These are phyloP conservation scores for Colletotrichum lindemuthianum DNA, from an alignment of 2,329 filamentous ascomycete species.

Conservation along the genomic window DNA sequence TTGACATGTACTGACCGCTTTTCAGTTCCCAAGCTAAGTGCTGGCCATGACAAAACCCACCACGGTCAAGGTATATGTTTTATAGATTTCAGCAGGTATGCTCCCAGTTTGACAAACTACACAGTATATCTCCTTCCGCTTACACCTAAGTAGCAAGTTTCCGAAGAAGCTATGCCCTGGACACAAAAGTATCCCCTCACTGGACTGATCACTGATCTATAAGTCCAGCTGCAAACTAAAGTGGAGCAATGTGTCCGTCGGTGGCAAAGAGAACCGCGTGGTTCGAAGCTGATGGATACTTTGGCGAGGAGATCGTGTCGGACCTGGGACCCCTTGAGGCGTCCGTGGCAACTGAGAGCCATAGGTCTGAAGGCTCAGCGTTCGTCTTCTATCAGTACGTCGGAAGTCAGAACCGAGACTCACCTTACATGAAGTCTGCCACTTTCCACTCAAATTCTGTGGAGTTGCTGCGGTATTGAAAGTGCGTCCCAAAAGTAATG, in stretches of 20 bases:
- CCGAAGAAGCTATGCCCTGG: no score
- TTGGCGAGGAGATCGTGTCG: constrained; percentile 38
- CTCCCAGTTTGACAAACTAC: no score
- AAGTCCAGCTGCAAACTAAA: neutral
- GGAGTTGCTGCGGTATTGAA: constrained; percentile 42
- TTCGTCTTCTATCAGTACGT: neutral
- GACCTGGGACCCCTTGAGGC: constrained; percentile 35
- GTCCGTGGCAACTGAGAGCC: constrained; percentile 41
- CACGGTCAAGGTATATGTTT: no score
- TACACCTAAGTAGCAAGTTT: no score
- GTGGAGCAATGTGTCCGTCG: constrained; percentile 13
- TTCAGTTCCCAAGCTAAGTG: no score
- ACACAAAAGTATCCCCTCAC: no score
- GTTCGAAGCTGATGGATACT: constrained; percentile 37
- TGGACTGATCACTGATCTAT: constrained; percentile 37
- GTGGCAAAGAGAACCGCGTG: constrained; percentile 39
- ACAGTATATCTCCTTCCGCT: no score
- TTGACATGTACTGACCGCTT: no score
- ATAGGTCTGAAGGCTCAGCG: constrained; percentile 36
- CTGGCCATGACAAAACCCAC: no score
- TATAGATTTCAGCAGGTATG: no score
- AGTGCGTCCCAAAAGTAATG: constrained; percentile 44
- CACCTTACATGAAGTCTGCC: constrained; percentile 41
- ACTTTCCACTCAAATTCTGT: constrained; percentile 44
- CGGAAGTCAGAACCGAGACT: neutral